phyloP scores from a whole-genome alignment of 2,329 filamentous ascomycete species.

The Cladosporium sp. region DNA sequence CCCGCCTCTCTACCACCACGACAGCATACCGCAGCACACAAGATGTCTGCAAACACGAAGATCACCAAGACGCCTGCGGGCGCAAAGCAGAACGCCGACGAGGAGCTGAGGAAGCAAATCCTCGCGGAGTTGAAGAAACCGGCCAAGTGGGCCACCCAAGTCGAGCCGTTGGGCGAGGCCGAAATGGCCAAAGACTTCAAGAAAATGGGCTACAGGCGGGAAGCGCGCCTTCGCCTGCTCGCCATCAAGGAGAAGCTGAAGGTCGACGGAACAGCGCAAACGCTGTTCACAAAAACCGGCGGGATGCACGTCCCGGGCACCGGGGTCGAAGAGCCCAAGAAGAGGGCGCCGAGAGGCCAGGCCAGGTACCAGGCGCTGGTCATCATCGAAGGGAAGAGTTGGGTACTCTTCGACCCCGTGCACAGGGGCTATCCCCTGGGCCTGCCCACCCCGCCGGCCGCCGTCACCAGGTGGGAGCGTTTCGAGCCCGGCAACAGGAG shows the following conservation, averaged over 20 bases:
- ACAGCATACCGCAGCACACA: too few relatives aligned
- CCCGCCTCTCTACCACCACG: slow-evolving; percentile 15
- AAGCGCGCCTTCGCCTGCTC: not conserved
- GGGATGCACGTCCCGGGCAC: not conserved
- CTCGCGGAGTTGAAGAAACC: not conserved
- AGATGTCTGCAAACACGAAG: slow-evolving; percentile 5
- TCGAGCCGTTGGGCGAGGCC: not conserved
- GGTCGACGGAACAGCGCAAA: not conserved
- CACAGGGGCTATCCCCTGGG: slow-evolving; percentile 13
- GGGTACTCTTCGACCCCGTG: slow-evolving; percentile 23
- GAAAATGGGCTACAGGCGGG: slow-evolving; percentile 5
- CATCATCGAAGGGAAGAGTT: slow-evolving; percentile 21
- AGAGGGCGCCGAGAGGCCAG: slow-evolving; percentile 8
- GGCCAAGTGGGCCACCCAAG: not conserved
- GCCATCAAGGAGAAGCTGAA: not conserved
- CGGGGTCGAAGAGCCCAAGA: not conserved
- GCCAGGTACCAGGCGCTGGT: not conserved
- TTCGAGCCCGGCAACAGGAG: slow-evolving; percentile 19
- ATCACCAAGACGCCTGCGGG: slow-evolving; percentile 4
- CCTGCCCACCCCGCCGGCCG: slow-evolving; percentile 4
- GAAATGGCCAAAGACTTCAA: slow-evolving; percentile 10
- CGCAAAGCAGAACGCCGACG: not conserved
- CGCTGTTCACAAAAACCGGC: not conserved
- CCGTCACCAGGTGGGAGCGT: slow-evolving; percentile 10
- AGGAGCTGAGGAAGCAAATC: not conserved